Evolutionary conservation across 2,329 filamentous ascomycete genomes (phyloP), one percentile per base, ranked within the genome.

Genomic region (Epichloe glyceriae): DNA sequence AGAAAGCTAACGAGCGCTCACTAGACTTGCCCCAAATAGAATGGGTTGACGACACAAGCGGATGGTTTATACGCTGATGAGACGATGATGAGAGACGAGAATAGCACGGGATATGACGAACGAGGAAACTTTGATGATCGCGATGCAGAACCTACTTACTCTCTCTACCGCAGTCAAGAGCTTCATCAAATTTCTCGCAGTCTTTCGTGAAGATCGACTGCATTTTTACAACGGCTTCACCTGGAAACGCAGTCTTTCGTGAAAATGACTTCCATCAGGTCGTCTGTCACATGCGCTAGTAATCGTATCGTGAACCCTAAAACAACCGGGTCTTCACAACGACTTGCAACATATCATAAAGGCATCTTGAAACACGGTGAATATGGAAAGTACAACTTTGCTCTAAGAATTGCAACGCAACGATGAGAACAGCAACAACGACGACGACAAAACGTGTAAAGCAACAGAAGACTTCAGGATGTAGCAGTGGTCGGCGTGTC

Each of bases 381-480:
- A 40, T 19, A n/a, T 50, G 43, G n/a, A 47, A 50, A 47, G 33
- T 44, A 47, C 44, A 47, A 50, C 43, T 42, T 45, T 52, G 37
- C 43, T 52, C 47, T 52, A 40, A 19, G 34, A 45, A 46, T 22
- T 37, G 47, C 47, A 47, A 44, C 35, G 41, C 41, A 45, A 33
- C 26, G 37, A 30, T 15, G 69, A 70, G 70, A 69, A 60, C 64
- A 70, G 66, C 4, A 38, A 71, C 4, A 38, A 71, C 70, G 64
- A 70, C 8, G 3, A 40, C 14, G 35, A 33, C 17, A 41, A 41
- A 46, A 41, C 40, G 19, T 17, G 20, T 70, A 71, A 71, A 69
- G 60, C 63, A 70, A 66, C 17, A 38, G 8, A 71, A 70, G 64
- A 71, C 72, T 66, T 64, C 70, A 72, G 71, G 64, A 70, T 70